These are phyloP conservation scores for Umbellularia californica DNA, from an alignment of 164 flowering plant genomes.

Conservation along the genomic window DNA sequence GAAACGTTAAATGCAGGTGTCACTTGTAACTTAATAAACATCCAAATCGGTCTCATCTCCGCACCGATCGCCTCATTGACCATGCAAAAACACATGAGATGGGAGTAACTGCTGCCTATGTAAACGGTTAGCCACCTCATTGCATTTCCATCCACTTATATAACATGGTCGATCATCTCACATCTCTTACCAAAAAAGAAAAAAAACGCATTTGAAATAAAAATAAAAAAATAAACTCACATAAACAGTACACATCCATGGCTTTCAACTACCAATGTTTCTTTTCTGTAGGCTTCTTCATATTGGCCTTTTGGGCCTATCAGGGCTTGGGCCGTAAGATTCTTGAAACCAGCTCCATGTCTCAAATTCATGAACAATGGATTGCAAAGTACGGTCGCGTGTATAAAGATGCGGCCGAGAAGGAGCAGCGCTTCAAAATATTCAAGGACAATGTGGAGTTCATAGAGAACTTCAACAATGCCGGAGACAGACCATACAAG, in stretches of 20 bases:
- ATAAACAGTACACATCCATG: not conserved
- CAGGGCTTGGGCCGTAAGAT: not conserved
- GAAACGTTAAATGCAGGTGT: too few species aligned
- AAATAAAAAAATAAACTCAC: too few species aligned
- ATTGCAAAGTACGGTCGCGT: slow-evolving; percentile 10
- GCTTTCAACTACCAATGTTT: not conserved
- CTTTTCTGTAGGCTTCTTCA: not conserved
- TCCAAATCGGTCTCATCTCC: too few species aligned
- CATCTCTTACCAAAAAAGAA: not conserved
- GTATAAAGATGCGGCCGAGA: slow-evolving; percentile 14
- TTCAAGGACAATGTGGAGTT: slow-evolving; percentile 28
- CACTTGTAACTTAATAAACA: too few species aligned
- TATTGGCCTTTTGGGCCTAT: slow-evolving; percentile 6
- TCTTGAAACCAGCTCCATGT: slow-evolving; percentile 1
- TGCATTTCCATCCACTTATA: too few species aligned
- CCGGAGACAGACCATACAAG: slow-evolving; percentile 12
- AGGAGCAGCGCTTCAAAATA: slow-evolving; percentile 21
- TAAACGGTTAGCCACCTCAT: too few species aligned
- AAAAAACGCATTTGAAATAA: not conserved
- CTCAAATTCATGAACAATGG: slow-evolving; percentile 18
- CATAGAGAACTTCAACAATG: slow-evolving; percentile 22
- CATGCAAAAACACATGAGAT: too few species aligned
- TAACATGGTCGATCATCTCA: too few species aligned
- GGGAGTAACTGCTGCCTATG: too few species aligned
- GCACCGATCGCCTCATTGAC: too few species aligned